Conservation (phyloP, 2,329 filamentous ascomycete species). For the Aspergillus nomiae region DNA sequence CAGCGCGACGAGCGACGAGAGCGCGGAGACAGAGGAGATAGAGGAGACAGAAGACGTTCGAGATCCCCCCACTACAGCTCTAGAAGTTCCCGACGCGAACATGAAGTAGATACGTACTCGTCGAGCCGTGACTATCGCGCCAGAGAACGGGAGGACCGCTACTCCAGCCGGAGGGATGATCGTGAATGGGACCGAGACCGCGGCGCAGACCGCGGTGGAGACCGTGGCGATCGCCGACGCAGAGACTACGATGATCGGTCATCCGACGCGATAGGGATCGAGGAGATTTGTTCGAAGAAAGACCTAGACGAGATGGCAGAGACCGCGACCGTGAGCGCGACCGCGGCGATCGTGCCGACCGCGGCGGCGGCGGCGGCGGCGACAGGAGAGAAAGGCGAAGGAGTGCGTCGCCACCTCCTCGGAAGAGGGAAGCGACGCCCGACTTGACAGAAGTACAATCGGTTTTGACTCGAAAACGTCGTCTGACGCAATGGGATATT, state of each 20-base stretch:
- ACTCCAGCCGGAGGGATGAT: conserved; percentile 72
- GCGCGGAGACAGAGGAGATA: conserved; percentile 39
- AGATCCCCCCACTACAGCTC: conserved; percentile 79
- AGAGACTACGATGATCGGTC: conserved; percentile 65
- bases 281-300: conserved; percentile 66
- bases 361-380: conserved; percentile 39
- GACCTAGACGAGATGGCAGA: conserved; percentile 49
- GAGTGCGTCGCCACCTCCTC: conserved; percentile 72
- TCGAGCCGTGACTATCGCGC: conserved; percentile 91
- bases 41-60: conserved; percentile 73
- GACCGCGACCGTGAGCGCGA: conserved; percentile 35
- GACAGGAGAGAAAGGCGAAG: conserved; percentile 62
- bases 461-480: conserved; percentile 81
- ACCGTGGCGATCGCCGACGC: conserved; percentile 55
- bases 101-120: conserved; percentile 82
- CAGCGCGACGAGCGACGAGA: conserved; percentile 53
- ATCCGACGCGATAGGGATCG: conserved; percentile 54
- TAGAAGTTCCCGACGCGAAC: conserved; percentile 68
- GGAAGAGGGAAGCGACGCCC: conserved; percentile 93
- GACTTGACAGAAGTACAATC: conserved; percentile 86
- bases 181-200: conserved; percentile 77
- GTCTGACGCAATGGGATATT: conserved; percentile 98
- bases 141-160: conserved; percentile 89
- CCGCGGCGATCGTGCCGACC: conserved; percentile 51
- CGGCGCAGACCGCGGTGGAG: conserved; percentile 58